Base-by-base conservation (phyloP, 177 flowering plant genomes). In the Vitis hybrid region DNA sequence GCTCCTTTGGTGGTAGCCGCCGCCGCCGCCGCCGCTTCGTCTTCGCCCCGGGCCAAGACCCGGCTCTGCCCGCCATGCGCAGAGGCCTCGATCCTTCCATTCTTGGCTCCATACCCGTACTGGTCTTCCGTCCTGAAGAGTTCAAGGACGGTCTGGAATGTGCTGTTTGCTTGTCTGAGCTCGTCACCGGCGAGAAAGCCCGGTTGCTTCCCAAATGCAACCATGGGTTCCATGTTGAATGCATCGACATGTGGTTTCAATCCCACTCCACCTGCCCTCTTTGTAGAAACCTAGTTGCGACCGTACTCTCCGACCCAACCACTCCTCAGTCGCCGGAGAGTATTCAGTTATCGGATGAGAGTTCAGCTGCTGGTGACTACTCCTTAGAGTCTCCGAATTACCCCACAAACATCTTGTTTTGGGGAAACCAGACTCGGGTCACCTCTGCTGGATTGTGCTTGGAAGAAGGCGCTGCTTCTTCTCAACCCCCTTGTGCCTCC, bases 191-290 rank as follows among this genome's bases (percentile, higher is more conserved):
- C 0, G 98, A 91, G 67, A 89, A 83, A 58, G 85, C 87, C 0
- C 78, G 93, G 60, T 45, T 91, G 71, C 73, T 93, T 3, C 93
- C 93, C 0, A 84, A 84, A 65, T 93, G 98, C 75, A 86, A 77
- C 65, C 98, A 93, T 70, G 89, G 93, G 1, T 93, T 89, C 78
- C 98, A 93, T 72, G 81, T 84, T 2, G 94, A 87, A 3, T 91
- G 94, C 71, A 93, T 93, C 63, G 98, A 93, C 67, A 91, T 86
- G 94, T 93, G 98, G 98, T 90, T 93, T 51, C 90, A 91, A 39
- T 89, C 97, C 8, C 97, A 93, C 71, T 84, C 93, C n/a, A 93
- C 97, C 16, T 93, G 98, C 67, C 97, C 97, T 1, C 71, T 93
- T 5, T 93, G 98, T 59, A 75, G 97, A 61, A 76, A 76, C 78